These are phyloP conservation scores for Ustulina deusta DNA, from an alignment of 2,329 filamentous ascomycete genomes.

Conservation along the genomic window DNA sequence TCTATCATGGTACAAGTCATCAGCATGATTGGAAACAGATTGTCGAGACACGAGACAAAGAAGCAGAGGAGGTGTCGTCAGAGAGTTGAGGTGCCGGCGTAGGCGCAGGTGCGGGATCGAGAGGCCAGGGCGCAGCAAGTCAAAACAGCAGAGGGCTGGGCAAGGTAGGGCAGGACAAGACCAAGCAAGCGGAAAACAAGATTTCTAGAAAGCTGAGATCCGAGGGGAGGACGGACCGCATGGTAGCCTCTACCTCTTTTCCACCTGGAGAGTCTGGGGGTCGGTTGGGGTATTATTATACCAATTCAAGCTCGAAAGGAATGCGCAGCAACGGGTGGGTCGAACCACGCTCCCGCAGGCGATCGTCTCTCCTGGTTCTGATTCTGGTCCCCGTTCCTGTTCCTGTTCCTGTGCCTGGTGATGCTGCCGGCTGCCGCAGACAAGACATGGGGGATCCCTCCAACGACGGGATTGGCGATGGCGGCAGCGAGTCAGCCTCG, in stretches of 20 bases:
- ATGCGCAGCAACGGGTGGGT: conserved; percentile 35
- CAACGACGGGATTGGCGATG: conserved; percentile 46
- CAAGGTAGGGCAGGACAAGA: neutral
- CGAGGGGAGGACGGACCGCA: conserved; percentile 38
- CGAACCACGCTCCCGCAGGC: conserved; percentile 31
- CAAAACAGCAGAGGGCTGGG: neutral
- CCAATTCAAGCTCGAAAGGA: conserved; percentile 31
- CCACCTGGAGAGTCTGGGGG: conserved; percentile 25
- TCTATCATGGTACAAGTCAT: conserved; percentile 51
- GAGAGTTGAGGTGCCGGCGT: conserved; percentile 14
- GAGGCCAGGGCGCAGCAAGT: conserved; percentile 14
- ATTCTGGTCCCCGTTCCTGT: conserved; percentile 16
- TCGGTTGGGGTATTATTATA: conserved; percentile 36
- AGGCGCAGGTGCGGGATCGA: conserved; percentile 9
- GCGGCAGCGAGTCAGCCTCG: conserved; percentile 40
- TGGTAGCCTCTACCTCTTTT: conserved; percentile 39
- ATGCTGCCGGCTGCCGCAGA: conserved; percentile 43
- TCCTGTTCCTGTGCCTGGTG: conserved; percentile 37
- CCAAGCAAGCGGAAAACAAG: conserved; percentile 7
- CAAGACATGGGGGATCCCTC: conserved; percentile 43
- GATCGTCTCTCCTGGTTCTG: conserved; percentile 24
- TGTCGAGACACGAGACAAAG: conserved; percentile 44
- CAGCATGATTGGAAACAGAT: conserved; percentile 42
- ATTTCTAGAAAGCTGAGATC: conserved; percentile 27
- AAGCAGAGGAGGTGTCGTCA: conserved; percentile 30